Evolutionary conservation across 140 eudicot species (phyloP), one percentile per base, ranked within the genome.

Genomic region (Erigeron philadelphicus): DNA sequence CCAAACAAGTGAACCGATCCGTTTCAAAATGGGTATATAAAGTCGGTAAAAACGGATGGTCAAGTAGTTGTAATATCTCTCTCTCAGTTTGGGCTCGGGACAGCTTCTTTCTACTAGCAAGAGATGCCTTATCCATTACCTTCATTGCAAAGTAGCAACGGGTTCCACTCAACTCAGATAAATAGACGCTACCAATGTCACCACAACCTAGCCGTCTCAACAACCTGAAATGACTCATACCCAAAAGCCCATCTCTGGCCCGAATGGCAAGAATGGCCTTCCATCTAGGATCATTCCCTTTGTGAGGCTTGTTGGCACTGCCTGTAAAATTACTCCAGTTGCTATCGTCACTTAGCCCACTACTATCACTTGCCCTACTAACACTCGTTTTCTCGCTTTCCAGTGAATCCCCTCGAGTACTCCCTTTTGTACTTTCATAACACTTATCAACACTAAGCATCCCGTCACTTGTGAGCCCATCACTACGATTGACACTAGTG

Each of bases 221-320:
- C 67, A 90, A 66, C 83, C 76, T 78, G 64, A 90, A 90, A 77
- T 90, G 97, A 69, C 86, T 90, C 97, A 90, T 87, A 52, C 95
- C 97, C 73, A 90, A 74, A 52, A 79, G 78, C 50, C 90, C 92
- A 67, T 90, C 88, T 48, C 92, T 81, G 12, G 76, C 71, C 68
- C 92, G 78, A 50, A 87, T 77, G 49, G 90, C 84, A 43, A 83
- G 87, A 75, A 90, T 90, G 49, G 97, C 95, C 69, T 87, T 85
- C 97, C 97, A 90, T 82, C 95, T 83, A 0, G 97, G 95, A 76
- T 90, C 97, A 38, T 90, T 85, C 47, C 95, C 92, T 78, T 87
- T 87, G 74, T 90, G 97, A 55, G 97, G 95, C 80, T 90, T 90
- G 75, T 81, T 87, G 23, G 84, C 95, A 79, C 95, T 83, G 5